phyloP scores from a whole-genome alignment of 2,329 filamentous ascomycete genomes.

The Sporothrix curviconia region DNA sequence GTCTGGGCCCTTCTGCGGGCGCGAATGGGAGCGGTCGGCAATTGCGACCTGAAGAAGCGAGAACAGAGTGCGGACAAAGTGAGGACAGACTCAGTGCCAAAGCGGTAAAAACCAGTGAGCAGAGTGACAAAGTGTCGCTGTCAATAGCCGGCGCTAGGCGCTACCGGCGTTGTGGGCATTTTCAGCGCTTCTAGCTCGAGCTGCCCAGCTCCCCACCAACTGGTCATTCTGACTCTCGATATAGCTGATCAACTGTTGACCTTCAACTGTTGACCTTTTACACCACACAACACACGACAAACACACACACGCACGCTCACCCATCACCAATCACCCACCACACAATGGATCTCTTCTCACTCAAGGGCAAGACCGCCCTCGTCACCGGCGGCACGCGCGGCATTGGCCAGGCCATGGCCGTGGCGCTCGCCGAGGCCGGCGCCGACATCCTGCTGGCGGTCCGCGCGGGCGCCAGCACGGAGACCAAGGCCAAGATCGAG shows the following conservation, averaged over 20 bases:
- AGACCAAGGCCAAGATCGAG: constrained; percentile 57
- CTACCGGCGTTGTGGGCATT: not conserved
- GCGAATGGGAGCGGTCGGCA: too few relatives aligned
- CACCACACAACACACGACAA: not conserved
- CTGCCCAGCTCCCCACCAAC: too few relatives aligned
- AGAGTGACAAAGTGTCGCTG: not conserved
- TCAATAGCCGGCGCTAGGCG: constrained; percentile 7
- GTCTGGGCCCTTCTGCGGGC: too few relatives aligned
- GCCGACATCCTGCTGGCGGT: constrained; percentile 50
- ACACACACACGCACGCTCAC: not conserved
- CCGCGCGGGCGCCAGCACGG: constrained; percentile 26
- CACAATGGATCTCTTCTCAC: constrained; percentile 41
- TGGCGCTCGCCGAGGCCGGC: constrained; percentile 53
- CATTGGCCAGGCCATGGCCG: constrained; percentile 51
- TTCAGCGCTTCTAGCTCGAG: not conserved
- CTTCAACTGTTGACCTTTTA: too few relatives aligned
- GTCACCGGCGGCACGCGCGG: constrained; percentile 52
- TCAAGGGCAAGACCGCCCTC: constrained; percentile 50
- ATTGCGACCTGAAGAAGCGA: too few relatives aligned
- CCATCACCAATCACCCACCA: too few relatives aligned
- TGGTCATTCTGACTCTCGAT: too few relatives aligned
- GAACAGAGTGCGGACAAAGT: too few relatives aligned
- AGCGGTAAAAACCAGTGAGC: not conserved
- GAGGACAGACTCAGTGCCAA: too few relatives aligned
- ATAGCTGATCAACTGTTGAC: too few relatives aligned